phyloP scores from a whole-genome alignment of 306 rosid species.

The Pterocarpus santalinus region DNA sequence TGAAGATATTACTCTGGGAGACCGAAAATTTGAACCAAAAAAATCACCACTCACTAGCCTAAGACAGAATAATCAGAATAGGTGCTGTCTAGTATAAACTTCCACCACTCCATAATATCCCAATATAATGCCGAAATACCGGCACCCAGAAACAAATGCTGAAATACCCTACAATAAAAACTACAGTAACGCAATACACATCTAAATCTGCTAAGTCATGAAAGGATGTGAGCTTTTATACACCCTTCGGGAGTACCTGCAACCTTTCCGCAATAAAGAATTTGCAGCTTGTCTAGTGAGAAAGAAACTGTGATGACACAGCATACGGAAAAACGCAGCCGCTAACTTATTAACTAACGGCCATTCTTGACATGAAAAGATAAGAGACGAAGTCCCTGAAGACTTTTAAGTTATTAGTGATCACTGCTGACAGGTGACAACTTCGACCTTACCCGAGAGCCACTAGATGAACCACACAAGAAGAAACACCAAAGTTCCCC shows the following conservation, averaged over 20 bases:
- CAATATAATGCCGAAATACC: too few species aligned
- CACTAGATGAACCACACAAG: conserved; percentile 55
- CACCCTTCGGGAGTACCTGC: neutral
- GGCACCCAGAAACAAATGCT: neutral
- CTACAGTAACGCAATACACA: neutral
- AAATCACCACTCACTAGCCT: too few species aligned
- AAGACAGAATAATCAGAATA: too few species aligned
- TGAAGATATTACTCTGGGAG: too few species aligned
- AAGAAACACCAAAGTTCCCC: conserved; percentile 43
- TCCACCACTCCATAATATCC: neutral
- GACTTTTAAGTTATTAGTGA: conserved; percentile 50
- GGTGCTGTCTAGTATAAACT: too few species aligned
- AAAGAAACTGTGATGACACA: neutral
- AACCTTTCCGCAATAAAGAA: neutral
- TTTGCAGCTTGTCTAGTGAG: neutral
- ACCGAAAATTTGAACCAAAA: too few species aligned
- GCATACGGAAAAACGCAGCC: neutral
- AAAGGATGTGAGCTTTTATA: neutral
- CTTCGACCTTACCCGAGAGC: conserved; percentile 51
- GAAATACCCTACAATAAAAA: neutral
- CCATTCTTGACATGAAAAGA: conserved; percentile 5
- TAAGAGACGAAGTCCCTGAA: conserved; percentile 30
- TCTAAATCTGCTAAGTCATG: neutral
- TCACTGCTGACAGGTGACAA: conserved; percentile 30
- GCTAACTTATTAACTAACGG: neutral